Conservation (phyloP, 2,329 filamentous ascomycete species). For the Trichoderma gracile region DNA sequence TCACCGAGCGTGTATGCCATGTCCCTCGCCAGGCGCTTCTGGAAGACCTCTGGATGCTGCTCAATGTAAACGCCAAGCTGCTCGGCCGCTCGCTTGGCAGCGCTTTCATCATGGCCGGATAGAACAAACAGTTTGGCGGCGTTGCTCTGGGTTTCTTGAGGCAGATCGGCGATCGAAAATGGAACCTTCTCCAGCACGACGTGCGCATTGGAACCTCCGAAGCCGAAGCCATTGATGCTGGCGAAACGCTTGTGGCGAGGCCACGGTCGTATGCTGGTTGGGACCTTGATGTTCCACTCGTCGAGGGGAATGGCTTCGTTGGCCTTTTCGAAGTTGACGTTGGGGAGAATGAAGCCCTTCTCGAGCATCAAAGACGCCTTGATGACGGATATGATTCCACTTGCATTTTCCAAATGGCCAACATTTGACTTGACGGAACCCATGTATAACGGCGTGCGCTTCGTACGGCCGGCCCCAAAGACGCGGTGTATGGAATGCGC, state of each 20-base stretch:
- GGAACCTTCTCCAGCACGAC: constrained; percentile 39
- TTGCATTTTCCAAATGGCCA: constrained; percentile 54
- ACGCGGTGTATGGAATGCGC: constrained; percentile 49
- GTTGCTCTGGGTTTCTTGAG: constrained; percentile 27
- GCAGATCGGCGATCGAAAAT: constrained; percentile 15
- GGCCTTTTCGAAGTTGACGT: constrained; percentile 51
- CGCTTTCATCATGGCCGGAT: constrained; percentile 42
- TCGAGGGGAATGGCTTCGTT: constrained; percentile 53
- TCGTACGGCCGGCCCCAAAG: constrained; percentile 43
- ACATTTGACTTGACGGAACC: constrained; percentile 55
- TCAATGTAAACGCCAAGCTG: constrained; percentile 44
- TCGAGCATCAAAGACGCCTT: constrained; percentile 56
- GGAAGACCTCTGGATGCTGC: constrained; percentile 46
- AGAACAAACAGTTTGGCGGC: constrained; percentile 46
- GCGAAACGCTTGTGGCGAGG: constrained; percentile 51
- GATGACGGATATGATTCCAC: constrained; percentile 53
- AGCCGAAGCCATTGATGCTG: constrained; percentile 53
- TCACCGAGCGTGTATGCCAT: constrained; percentile 52
- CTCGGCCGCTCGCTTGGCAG: constrained; percentile 36
- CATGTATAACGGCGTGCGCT: constrained; percentile 47
- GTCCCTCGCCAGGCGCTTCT: constrained; percentile 47
- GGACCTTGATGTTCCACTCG: constrained; percentile 53
- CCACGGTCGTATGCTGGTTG: constrained; percentile 47
- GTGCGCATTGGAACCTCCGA: constrained; percentile 50
- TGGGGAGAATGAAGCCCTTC: constrained; percentile 51